Evolutionary conservation across 2,329 filamentous ascomycete genomes (phyloP), one percentile per base, ranked within the genome.

Genomic region (Apiospora saccharicola): DNA sequence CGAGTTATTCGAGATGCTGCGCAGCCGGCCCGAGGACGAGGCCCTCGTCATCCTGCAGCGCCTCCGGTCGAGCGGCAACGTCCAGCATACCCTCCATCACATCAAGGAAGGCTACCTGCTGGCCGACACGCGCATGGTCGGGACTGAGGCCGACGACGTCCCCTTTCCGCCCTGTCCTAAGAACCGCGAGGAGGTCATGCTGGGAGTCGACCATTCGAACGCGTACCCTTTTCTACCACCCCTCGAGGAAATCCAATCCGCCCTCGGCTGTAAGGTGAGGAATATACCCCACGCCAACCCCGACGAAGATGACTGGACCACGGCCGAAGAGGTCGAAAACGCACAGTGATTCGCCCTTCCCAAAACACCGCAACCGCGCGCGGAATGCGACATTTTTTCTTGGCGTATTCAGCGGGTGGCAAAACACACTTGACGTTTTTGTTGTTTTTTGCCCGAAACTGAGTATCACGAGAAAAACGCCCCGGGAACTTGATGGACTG

Each of bases 1-100:
- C 34, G 71, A 72, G 61, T n/a, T 72, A 30, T 72, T 51, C 34
- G 41, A 68, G 22, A 53, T 72, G 71, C 69, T 72, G 34, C 64
- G 61, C 22, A 43, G 24, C 22, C 71, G 71, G 5, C 71, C 71
- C 12, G 68, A 70, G 57, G 22, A 46, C 10, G 71, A 72, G 13
- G 71, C 71, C n/a, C 24, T 43, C 3, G 37, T 70, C 22, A 72
- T 72, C 26, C 44, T 70, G 5, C 68, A 72, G 24, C 71, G 57
- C n/a, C 44, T 72, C 10, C 69, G 71, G 8, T 7, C 26, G 14
- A 43, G 53, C 34, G 51, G 49, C 44, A 44, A 72, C 24, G 57
- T 70, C 12, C 51, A 37, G n/a, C 37, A 57, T 24, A 64, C 69
- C 26, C 34, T 72, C 30, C 34, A 34, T 19, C 47, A 68, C 43